These are phyloP conservation scores for Nakataea oryzae DNA, from an alignment of 2,329 filamentous ascomycete genomes.

Conservation along the genomic window DNA sequence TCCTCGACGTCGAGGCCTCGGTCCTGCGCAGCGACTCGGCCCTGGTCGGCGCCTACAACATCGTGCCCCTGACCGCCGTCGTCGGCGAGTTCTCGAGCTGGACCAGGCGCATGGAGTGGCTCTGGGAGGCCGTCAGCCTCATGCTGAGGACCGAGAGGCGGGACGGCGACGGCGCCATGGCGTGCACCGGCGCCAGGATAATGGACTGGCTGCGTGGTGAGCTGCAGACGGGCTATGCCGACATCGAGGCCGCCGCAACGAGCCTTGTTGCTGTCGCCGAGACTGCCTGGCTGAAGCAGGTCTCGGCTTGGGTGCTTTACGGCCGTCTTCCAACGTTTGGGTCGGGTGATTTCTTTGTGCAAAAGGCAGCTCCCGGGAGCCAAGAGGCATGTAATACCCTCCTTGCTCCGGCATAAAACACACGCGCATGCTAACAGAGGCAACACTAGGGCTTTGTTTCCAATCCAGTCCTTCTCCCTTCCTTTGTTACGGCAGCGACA, in stretches of 20 bases:
- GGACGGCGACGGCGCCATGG: slow-evolving; percentile 12
- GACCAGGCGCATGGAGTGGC: slow-evolving; percentile 77
- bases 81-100: slow-evolving; percentile 80
- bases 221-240: slow-evolving; percentile 77
- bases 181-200: slow-evolving; percentile 58
- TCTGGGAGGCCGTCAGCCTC: slow-evolving; percentile 63
- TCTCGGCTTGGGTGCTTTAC: slow-evolving; percentile 85
- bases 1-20: slow-evolving; percentile 71
- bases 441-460: slow-evolving; percentile 44
- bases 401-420: background rate
- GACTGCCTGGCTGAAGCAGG: slow-evolving; percentile 81
- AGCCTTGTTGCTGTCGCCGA: slow-evolving; percentile 71
- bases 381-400: slow-evolving; percentile 23
- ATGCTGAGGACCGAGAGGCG: slow-evolving; percentile 33
- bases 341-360: slow-evolving; percentile 78
- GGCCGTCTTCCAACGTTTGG: slow-evolving; percentile 72
- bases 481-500: slow-evolving; percentile 65
- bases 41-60: slow-evolving; percentile 83
- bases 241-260: slow-evolving; percentile 68
- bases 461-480: slow-evolving; percentile 55
- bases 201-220: slow-evolving; percentile 70
- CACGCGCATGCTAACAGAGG: slow-evolving; percentile 3
- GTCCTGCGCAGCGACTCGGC: slow-evolving; percentile 68
- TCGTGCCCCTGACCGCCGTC: slow-evolving; percentile 80
- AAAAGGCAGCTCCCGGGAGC: slow-evolving; percentile 28